Conservation (phyloP, 805 yeast species). For the Saccharomycopsis babjevae region DNA sequence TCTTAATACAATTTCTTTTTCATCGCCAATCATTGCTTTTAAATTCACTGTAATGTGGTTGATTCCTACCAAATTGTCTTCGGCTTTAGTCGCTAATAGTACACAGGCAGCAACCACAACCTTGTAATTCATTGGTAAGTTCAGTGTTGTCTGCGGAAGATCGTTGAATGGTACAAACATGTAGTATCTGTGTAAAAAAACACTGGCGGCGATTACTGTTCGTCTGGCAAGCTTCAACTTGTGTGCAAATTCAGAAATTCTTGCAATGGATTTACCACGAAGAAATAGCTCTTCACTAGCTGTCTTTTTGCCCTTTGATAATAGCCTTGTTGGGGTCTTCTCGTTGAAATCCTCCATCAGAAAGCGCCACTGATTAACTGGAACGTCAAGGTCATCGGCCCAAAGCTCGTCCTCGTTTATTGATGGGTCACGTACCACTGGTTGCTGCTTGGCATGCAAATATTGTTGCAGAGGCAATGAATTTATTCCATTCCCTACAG, state of each 20-base stretch:
- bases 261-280: slow-evolving; percentile 9
- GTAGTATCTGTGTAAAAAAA: slow-evolving; percentile 13
- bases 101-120: slow-evolving; percentile 14
- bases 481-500: not conserved
- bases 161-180: slow-evolving; percentile 11
- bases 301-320: not conserved
- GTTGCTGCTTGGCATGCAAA: not conserved
- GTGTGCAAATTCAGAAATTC: slow-evolving; percentile 9
- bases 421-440: not conserved
- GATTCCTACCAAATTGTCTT: slow-evolving; percentile 13
- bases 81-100: slow-evolving; percentile 18
- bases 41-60: slow-evolving; percentile 9
- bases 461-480: not conserved
- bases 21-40: slow-evolving; percentile 9
- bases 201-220: slow-evolving; percentile 12
- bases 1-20: slow-evolving; percentile 7
- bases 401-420: slow-evolving; percentile 10
- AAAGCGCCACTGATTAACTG: slow-evolving; percentile 16
- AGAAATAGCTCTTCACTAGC: slow-evolving; percentile 5
- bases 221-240: slow-evolving; percentile 5
- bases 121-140: slow-evolving; percentile 10
- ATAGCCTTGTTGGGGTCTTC: slow-evolving; percentile 9
- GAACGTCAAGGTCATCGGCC: slow-evolving; percentile 17
- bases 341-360: slow-evolving; percentile 9
- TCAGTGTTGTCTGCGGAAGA: slow-evolving; percentile 1